Percentiles rank a stretch among this genome's conserved stretches.
Evolutionary conservation across 148 eudicot species (phyloP).

Genomic region (Spergularia bocconei): DNA sequence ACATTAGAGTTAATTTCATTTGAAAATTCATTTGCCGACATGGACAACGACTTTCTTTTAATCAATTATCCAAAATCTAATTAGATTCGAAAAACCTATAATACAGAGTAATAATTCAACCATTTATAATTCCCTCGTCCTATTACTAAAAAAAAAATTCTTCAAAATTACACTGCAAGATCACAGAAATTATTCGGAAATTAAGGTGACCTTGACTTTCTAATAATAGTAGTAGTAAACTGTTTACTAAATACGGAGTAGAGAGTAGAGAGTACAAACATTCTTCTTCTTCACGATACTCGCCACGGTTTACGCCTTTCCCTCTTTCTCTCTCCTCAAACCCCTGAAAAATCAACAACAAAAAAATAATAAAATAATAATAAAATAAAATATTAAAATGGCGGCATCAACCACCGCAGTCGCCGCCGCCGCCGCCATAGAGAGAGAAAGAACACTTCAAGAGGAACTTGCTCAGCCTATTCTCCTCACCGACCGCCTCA

Average conservation of each 20-base stretch:
- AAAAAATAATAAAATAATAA: background rate
- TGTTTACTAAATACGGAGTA: background rate
- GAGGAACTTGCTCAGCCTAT: slow-evolving; percentile 56
- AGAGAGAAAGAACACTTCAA: slow-evolving; percentile 40
- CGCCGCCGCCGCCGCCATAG: slow-evolving; percentile 18
- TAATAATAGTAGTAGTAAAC: too few species aligned
- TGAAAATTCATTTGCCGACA: too few species aligned
- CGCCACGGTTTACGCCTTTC: slow-evolving; percentile 5
- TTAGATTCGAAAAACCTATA: too few species aligned
- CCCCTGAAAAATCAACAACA: background rate
- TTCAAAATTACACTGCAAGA: too few species aligned
- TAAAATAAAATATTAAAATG: slow-evolving; percentile 9
- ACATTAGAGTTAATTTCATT: too few species aligned
- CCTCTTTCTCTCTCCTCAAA: slow-evolving; percentile 15
- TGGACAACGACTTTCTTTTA: too few species aligned
- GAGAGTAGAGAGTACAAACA: background rate
- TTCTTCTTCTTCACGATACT: slow-evolving; percentile 4
- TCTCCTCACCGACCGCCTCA: slow-evolving; percentile 51
- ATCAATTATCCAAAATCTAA: too few species aligned
- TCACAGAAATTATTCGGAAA: too few species aligned
- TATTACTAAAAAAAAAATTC: too few species aligned
- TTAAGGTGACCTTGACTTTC: too few species aligned
- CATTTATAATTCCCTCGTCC: too few species aligned
- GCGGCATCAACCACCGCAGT: slow-evolving; percentile 19
- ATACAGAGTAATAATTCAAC: too few species aligned